phyloP scores from a whole-genome alignment of 495 filamentous ascomycete species.

The Talaromyces wortmannii region DNA sequence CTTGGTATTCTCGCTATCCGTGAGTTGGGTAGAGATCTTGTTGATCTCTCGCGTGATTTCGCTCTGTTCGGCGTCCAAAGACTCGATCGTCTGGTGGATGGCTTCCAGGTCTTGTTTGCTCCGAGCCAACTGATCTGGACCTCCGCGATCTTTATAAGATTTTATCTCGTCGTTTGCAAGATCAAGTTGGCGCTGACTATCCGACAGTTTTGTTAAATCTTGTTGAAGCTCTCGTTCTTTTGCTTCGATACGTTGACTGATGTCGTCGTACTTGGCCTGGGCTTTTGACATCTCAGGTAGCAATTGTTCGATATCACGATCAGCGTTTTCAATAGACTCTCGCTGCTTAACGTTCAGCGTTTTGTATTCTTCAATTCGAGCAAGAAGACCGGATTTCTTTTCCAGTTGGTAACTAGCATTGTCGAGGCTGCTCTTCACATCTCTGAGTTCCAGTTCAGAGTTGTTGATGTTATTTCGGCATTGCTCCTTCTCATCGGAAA shows the following conservation, averaged over 20 bases:
- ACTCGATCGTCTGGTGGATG: slow-evolving; percentile 57
- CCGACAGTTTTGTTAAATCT: slow-evolving; percentile 60
- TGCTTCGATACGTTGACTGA: slow-evolving; percentile 58
- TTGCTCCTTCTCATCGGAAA: slow-evolving; percentile 64
- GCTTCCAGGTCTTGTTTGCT: slow-evolving; percentile 62
- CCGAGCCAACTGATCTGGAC: slow-evolving; percentile 59
- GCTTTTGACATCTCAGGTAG: slow-evolving; percentile 68
- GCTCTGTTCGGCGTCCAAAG: slow-evolving; percentile 59
- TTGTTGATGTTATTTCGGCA: slow-evolving; percentile 56
- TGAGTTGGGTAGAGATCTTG: slow-evolving; percentile 67
- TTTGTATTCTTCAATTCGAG: slow-evolving; percentile 66
- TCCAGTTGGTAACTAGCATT: slow-evolving; percentile 67
- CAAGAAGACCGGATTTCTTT: slow-evolving; percentile 60
- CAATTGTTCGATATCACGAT: slow-evolving; percentile 62
- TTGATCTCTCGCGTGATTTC: slow-evolving; percentile 64
- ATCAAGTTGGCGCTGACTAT: slow-evolving; percentile 70
- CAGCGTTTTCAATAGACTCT: slow-evolving; percentile 55
- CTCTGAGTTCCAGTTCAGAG: slow-evolving; percentile 65
- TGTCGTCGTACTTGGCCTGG: slow-evolving; percentile 66
- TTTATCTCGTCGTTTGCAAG: slow-evolving; percentile 70
- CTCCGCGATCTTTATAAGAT: slow-evolving; percentile 70
- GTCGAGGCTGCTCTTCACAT: slow-evolving; percentile 61
- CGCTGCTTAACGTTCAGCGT: slow-evolving; percentile 60
- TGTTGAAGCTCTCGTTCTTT: slow-evolving; percentile 70
- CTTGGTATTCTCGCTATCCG: slow-evolving; percentile 70